Evolutionary conservation across 176 grass and related monocot species (phyloP), one percentile per base, ranked within the genome.

Genomic region (Musa itinerans): DNA sequence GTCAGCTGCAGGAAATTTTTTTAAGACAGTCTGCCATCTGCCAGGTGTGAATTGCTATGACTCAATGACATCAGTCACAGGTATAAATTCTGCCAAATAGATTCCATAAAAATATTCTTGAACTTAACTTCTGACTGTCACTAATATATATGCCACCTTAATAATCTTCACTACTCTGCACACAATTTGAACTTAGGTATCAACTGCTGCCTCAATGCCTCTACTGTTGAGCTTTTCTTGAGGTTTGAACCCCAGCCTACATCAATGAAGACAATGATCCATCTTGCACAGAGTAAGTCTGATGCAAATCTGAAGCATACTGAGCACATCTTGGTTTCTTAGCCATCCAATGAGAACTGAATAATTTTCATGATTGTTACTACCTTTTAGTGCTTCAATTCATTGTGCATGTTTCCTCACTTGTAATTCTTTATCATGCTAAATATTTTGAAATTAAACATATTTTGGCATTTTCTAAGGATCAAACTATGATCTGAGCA

Each of bases 161-260:
- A 26, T 26, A 13, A 58, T 0, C 2, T 58, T 58, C 12, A 19
- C 19, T 52, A 81, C 56, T 50, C 7, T 74, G 53, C 20, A 20
- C 25, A 26, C 0, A 71, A 34, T 3, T 66, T 81, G 91, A n/a
- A n/a, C n/a, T n/a, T n/a, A n/a, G 88, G 88, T 58, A 80, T 72
- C 2, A 98, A 98, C 61, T 98, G 84, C 76, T 98, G 95, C 80
- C 82, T 98, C 22, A 98, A 93, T 68, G 79, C 64, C n/a, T 93
- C 95, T 8, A 78, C 80, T 2, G 80, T 89, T 8, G 86, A 91
- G 55, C 17, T 78, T 34, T 98, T 93, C 82, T 81, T 98, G 74
- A 23, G 93, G 81, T 91, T 87, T 80, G 95, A 93, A 75, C 95
- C 90, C 12, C 90, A 98, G 73, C 86, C 95, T 21, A 87, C 90